A percentile compares a stretch with the other conserved stretches of the same genome.
Conservation (phyloP, 169 alveolate genomes). For the Eimeria maxima region DNA sequence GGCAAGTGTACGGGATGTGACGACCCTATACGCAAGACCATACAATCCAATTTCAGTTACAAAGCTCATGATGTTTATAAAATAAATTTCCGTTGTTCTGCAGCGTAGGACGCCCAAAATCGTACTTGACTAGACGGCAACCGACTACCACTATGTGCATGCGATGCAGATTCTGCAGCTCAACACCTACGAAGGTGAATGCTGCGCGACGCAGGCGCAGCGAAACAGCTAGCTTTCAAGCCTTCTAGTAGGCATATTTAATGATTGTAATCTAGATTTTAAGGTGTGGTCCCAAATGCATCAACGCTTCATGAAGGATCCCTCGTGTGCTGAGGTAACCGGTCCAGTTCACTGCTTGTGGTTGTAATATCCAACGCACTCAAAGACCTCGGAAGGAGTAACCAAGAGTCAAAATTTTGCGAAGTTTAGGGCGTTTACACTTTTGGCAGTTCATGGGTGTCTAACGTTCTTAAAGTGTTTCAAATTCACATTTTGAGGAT, state of each 20-base stretch:
- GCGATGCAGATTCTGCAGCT: not conserved
- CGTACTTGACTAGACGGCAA: not conserved
- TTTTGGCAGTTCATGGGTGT: not conserved
- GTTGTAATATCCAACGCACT: not conserved
- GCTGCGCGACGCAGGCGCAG: no score
- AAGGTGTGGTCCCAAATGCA: not conserved
- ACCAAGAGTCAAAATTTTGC: not conserved
- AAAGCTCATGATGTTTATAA: not conserved
- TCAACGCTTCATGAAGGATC: not conserved
- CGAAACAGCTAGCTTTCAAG: not conserved
- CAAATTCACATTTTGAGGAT: not conserved
- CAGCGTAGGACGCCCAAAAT: not conserved
- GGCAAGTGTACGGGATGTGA: not conserved
- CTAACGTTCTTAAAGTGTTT: not conserved
- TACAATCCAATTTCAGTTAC: not conserved
- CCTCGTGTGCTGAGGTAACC: not conserved
- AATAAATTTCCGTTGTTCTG: not conserved
- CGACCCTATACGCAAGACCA: not conserved
- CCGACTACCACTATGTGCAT: not conserved
- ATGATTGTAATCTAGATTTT: not conserved
- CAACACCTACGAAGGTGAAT: not conserved
- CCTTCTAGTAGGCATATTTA: not conserved
- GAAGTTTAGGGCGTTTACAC: not conserved
- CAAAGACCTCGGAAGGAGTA: not conserved
- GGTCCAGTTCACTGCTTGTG: not conserved